phyloP scores from a whole-genome alignment of 2,329 filamentous ascomycete genomes.

The Cladosporium cucumerinum region DNA sequence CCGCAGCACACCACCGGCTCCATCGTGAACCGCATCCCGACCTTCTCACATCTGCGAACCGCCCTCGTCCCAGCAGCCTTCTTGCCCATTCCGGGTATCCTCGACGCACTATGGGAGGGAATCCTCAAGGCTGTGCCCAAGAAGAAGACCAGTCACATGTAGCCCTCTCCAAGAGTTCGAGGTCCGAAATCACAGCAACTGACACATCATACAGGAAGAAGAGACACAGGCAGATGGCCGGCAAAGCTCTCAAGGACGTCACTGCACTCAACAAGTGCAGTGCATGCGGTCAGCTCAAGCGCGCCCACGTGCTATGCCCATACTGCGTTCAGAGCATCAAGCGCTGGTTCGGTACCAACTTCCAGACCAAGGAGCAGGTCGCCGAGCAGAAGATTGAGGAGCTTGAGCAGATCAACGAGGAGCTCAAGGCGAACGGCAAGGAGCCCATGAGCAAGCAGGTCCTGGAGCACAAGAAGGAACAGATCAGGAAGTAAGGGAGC shows the following conservation, averaged over 20 bases:
- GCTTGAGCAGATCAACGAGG: slow-evolving; percentile 27
- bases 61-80: slow-evolving; percentile 56
- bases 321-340: slow-evolving; percentile 70
- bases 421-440: slow-evolving; percentile 25
- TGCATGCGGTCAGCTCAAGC: slow-evolving; percentile 81
- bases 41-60: slow-evolving; percentile 46
- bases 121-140: slow-evolving; percentile 91
- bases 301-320: slow-evolving; percentile 83
- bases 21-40: slow-evolving; percentile 44
- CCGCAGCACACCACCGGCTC: slow-evolving; percentile 37
- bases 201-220: slow-evolving; percentile 57
- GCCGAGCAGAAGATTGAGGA: slow-evolving; percentile 22
- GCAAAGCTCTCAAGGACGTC: slow-evolving; percentile 90
- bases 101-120: slow-evolving; percentile 87
- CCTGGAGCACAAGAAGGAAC: slow-evolving; percentile 23
- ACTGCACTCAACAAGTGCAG: slow-evolving; percentile 84
- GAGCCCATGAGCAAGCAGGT: slow-evolving; percentile 22
- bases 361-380: slow-evolving; percentile 30
- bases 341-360: slow-evolving; percentile 36
- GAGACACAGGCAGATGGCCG: slow-evolving; percentile 87
- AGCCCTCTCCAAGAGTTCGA: neutral
- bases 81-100: slow-evolving; percentile 64
- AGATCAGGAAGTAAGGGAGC: slow-evolving; percentile 21
- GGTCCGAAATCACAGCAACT: neutral
- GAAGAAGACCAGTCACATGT: slow-evolving; percentile 94